phyloP scores from a whole-genome alignment of 2,329 filamentous ascomycete species.

The Cryphonectria carpinicola region DNA sequence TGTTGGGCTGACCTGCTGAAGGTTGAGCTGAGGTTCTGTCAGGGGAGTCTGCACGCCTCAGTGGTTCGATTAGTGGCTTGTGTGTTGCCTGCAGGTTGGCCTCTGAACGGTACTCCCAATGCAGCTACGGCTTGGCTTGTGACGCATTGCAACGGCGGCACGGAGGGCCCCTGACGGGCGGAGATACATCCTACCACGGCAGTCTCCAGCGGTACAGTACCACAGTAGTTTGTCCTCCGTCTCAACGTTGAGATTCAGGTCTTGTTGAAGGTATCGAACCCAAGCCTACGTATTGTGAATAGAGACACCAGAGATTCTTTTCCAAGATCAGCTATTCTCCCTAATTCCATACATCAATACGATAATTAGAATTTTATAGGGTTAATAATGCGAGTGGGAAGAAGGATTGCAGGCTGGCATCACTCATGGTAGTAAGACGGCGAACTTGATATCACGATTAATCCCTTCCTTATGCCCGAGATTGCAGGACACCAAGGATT shows the following conservation, averaged over 20 bases:
- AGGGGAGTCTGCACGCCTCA: not conserved
- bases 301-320: not conserved
- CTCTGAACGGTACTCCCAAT: conserved; percentile 1
- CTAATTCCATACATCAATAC: not conserved
- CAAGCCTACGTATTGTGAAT: not conserved
- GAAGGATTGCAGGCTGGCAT: not conserved
- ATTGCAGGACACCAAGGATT: not conserved
- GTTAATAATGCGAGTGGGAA: not conserved
- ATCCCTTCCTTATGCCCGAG: not conserved
- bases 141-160: not conserved
- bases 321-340: not conserved
- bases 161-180: not conserved
- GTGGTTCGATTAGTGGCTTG: not conserved
- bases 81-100: not conserved
- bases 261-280: not conserved
- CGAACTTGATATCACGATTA: not conserved
- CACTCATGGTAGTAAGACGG: not conserved
- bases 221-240: not conserved
- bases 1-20: conserved; percentile 6
- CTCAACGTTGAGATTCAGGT: not conserved
- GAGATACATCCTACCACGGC: not conserved
- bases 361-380: too few species aligned
- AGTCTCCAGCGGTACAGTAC: not conserved
- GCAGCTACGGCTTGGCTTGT: conserved; percentile 2
- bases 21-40: conserved; percentile 14